Conservation (phyloP, 2,329 filamentous ascomycete species). For the Hypoxylon sp. region DNA sequence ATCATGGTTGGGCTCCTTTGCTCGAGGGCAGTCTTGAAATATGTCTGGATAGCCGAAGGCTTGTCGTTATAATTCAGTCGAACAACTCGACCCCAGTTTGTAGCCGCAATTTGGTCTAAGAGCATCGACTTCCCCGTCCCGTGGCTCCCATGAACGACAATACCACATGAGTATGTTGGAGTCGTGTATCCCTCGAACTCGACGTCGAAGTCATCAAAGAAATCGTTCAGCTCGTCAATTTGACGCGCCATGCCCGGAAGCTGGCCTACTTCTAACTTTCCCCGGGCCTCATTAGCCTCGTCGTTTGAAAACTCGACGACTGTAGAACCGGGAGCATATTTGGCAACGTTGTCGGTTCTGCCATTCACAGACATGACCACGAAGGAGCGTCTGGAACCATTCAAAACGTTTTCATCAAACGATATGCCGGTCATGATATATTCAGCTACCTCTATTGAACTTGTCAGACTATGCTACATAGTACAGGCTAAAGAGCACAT, state of each 20-base stretch:
- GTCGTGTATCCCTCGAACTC: slow-evolving; percentile 46
- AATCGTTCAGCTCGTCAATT: slow-evolving; percentile 70
- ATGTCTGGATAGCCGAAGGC: slow-evolving; percentile 66
- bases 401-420: slow-evolving; percentile 69
- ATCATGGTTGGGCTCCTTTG: slow-evolving; percentile 76
- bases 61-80: slow-evolving; percentile 65
- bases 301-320: slow-evolving; percentile 50
- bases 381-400: slow-evolving; percentile 68
- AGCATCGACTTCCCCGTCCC: slow-evolving; percentile 87
- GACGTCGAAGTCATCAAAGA: slow-evolving; percentile 64
- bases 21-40: slow-evolving; percentile 73
- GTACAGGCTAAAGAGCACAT: not conserved
- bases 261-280: slow-evolving; percentile 56
- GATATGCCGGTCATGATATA: slow-evolving; percentile 73
- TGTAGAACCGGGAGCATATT: slow-evolving; percentile 51
- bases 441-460: slow-evolving; percentile 64
- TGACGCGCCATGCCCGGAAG: slow-evolving; percentile 75
- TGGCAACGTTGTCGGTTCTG: slow-evolving; percentile 53
- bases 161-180: slow-evolving; percentile 58
- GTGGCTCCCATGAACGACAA: slow-evolving; percentile 80
- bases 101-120: slow-evolving; percentile 70
- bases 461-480: slow-evolving; percentile 27
- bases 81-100: slow-evolving; percentile 75
- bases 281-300: slow-evolving; percentile 40
- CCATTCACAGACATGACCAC: slow-evolving; percentile 64